phyloP scores from a whole-genome alignment of 805 yeast species.

The Candida pseudofarinosa region DNA sequence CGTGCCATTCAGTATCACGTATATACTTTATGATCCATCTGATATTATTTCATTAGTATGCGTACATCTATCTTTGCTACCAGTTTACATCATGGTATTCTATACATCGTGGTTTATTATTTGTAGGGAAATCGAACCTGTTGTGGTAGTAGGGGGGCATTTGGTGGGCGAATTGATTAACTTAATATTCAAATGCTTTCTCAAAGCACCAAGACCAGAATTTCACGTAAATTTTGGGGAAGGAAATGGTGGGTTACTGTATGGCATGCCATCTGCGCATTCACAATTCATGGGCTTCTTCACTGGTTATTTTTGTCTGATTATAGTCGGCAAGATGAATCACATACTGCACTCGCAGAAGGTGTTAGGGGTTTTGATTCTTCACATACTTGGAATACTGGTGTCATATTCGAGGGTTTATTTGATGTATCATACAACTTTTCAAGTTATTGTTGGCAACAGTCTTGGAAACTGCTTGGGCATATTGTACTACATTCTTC shows the following conservation, averaged over 20 bases:
- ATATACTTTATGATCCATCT: constrained; percentile 69
- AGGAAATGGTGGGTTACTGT: constrained; percentile 51
- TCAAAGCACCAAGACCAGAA: constrained; percentile 75
- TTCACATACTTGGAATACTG: constrained; percentile 26
- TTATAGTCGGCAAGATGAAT: constrained; percentile 38
- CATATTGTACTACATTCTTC: constrained; percentile 48
- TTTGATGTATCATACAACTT: constrained; percentile 67
- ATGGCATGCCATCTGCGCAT: constrained; percentile 98
- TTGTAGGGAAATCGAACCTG: constrained; percentile 82
- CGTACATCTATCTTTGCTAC: constrained; percentile 76
- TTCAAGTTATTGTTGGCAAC: constrained; percentile 74
- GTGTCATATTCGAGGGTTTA: constrained; percentile 73
- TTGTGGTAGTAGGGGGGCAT: constrained; percentile 82
- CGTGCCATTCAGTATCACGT: constrained; percentile 80
- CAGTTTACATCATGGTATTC: constrained; percentile 72
- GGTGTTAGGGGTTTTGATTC: constrained; percentile 20
- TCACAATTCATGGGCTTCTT: constrained; percentile 93
- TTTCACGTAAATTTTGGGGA: constrained; percentile 43
- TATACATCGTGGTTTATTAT: constrained; percentile 80
- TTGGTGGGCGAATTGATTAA: constrained; percentile 71
- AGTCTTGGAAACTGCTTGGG: constrained; percentile 62
- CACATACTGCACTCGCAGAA: constrained; percentile 24
- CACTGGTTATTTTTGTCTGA: constrained; percentile 52
- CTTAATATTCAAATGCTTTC: constrained; percentile 55
- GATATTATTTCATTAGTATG: constrained; percentile 56